phyloP scores from a whole-genome alignment of 306 rosid species.

The Coriaria nepalensis region DNA sequence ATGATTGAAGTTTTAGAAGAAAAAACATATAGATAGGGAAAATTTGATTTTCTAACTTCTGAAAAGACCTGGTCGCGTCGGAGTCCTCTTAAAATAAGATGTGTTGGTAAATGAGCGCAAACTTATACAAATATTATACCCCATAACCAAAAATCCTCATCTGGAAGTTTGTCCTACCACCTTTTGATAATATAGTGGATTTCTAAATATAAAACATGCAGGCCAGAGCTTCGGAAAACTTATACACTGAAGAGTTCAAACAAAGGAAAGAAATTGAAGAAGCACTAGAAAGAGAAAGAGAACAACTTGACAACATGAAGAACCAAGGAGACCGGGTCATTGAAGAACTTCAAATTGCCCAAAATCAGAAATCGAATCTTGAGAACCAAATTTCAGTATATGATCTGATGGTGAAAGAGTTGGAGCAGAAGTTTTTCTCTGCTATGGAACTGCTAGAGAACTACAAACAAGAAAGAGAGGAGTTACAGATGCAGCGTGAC shows the following conservation, averaged over 20 bases:
- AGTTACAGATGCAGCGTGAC: constrained; percentile 43
- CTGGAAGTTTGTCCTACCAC: background rate
- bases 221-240: constrained; percentile 39
- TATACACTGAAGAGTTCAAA: constrained; percentile 37
- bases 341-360: constrained; percentile 40
- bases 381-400: constrained; percentile 45
- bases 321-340: constrained; percentile 25
- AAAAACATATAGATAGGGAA: too few species aligned
- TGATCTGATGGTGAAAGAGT: constrained; percentile 27
- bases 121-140: too few species aligned
- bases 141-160: too few species aligned
- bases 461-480: constrained; percentile 49
- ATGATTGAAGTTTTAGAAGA: constrained; percentile 5
- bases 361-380: constrained; percentile 29
- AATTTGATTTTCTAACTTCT: too few species aligned
- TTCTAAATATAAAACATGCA: constrained; percentile 9
- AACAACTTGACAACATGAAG: constrained; percentile 33
- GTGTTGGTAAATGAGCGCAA: too few species aligned
- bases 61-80: too few species aligned
- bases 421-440: constrained; percentile 41
- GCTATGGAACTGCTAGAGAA: constrained; percentile 34
- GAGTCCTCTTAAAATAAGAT: too few species aligned
- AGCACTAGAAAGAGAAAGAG: constrained; percentile 33
- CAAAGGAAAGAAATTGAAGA: constrained; percentile 54
- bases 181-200: background rate